Conservation (phyloP, 768 basidiomycete species). For the Pleurotus tuoliensis region DNA sequence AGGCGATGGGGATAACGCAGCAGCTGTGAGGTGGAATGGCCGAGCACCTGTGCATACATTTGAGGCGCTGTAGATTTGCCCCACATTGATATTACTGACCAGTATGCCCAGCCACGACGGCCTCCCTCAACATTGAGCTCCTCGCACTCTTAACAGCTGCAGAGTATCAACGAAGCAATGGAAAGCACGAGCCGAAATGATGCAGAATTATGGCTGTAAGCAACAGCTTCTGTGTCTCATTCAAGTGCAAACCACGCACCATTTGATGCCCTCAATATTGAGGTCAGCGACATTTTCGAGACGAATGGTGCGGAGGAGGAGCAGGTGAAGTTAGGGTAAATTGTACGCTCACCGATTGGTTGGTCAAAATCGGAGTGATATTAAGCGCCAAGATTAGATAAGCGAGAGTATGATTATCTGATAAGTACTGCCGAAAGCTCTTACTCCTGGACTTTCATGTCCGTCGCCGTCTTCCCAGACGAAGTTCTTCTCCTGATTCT, state of each 20-base stretch:
- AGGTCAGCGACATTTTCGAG: conserved; percentile 4
- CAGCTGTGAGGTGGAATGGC: not conserved
- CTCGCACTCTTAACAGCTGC: not conserved
- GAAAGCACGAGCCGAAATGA: not conserved
- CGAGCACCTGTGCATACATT: not conserved
- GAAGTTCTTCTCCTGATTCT: not conserved
- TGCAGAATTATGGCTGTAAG: not conserved
- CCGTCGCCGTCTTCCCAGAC: not conserved
- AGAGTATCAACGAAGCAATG: not conserved
- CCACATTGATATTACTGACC: not conserved
- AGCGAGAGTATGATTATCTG: not conserved
- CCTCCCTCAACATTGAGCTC: not conserved
- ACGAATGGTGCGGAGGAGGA: not conserved
- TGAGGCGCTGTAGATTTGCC: not conserved
- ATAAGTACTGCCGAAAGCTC: not conserved
- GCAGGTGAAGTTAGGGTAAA: not conserved
- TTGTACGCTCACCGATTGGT: not conserved
- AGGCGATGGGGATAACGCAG: not conserved
- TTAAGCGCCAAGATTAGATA: not conserved
- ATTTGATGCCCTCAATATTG: conserved; percentile 7
- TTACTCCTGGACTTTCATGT: not conserved
- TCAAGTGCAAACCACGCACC: not conserved
- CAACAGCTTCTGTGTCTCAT: not conserved
- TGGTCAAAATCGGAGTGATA: conserved; percentile 4
- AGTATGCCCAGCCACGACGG: not conserved